Conservation (phyloP, 345 rosid species). For the Gossypium australe region DNA sequence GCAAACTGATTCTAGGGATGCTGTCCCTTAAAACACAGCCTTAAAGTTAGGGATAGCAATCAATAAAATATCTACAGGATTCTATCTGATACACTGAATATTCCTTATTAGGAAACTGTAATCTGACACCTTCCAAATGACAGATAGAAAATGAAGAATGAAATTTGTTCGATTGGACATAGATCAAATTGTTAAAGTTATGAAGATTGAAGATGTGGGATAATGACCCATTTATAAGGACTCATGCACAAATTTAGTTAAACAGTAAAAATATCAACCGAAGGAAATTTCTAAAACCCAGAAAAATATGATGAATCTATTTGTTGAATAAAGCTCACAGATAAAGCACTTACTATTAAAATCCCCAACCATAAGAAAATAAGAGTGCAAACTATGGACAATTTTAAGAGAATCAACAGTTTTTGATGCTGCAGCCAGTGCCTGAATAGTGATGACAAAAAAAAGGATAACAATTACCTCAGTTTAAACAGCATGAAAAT, state of each 20-base stretch:
- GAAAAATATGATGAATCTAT: conserved; percentile 4
- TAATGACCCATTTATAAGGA: neutral
- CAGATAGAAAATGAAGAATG: neutral
- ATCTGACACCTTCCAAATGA: conserved; percentile 3
- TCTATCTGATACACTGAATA: no score
- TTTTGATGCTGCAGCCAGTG: conserved; percentile 94
- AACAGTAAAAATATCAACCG: neutral
- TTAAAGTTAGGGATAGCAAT: no score
- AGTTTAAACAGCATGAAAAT: neutral
- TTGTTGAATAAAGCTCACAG: conserved; percentile 6
- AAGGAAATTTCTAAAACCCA: neutral
- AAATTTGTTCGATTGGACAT: neutral
- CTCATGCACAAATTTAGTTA: neutral
- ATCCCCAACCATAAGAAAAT: conserved; percentile 91
- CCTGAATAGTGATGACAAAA: conserved; percentile 45
- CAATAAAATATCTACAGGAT: no score
- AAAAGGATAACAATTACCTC: conserved; percentile 10
- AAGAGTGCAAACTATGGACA: conserved; percentile 87
- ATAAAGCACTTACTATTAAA: conserved; percentile 50
- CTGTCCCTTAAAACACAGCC: no score
- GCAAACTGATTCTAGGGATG: no score
- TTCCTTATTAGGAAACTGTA: no score
- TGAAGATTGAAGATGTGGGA: conserved; percentile 2
- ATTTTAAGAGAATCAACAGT: conserved; percentile 87
- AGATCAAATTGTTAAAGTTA: neutral